Evolutionary conservation across 441 rosid species (phyloP).

Genomic region (Sinapis alba): DNA sequence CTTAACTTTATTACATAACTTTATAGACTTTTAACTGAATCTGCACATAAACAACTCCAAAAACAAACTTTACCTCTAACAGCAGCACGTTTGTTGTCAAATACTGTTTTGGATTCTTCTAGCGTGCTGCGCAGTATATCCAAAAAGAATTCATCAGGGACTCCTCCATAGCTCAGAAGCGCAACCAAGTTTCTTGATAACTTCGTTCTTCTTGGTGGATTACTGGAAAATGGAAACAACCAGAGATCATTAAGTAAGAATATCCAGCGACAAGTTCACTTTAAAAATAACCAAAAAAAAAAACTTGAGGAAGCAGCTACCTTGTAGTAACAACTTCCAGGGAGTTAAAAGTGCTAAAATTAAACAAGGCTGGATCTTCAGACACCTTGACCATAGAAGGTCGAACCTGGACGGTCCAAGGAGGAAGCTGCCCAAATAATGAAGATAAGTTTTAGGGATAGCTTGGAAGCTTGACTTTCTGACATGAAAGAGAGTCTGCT

Average conservation of each 20-base stretch:
- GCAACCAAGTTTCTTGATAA: slow-evolving; percentile 62
- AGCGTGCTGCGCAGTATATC: slow-evolving; percentile 47
- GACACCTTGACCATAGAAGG: slow-evolving; percentile 74
- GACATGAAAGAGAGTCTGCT: background rate
- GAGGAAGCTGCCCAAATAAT: slow-evolving; percentile 50
- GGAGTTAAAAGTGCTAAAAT: slow-evolving; percentile 43
- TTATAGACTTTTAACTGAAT: background rate
- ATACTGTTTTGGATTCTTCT: slow-evolving; percentile 49
- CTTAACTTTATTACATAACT: background rate
- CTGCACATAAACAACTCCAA: background rate
- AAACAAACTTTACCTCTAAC: slow-evolving; percentile 43
- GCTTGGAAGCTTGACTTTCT: background rate
- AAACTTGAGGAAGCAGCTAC: slow-evolving; percentile 39
- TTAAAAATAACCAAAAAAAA: background rate
- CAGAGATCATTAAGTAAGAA: background rate
- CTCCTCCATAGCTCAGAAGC: slow-evolving; percentile 74
- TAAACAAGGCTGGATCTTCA: slow-evolving; percentile 37
- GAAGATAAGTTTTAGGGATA: background rate
- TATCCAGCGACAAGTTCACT: background rate
- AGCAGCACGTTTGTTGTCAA: slow-evolving; percentile 53
- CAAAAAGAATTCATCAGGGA: slow-evolving; percentile 60
- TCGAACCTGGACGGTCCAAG: slow-evolving; percentile 56
- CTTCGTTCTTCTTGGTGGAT: slow-evolving; percentile 46
- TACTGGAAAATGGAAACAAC: slow-evolving; percentile 17
- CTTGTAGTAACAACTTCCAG: slow-evolving; percentile 71